Evolutionary conservation across 2,329 filamentous ascomycete genomes (phyloP).

Genomic region (Thielaviopsis cerberus): DNA sequence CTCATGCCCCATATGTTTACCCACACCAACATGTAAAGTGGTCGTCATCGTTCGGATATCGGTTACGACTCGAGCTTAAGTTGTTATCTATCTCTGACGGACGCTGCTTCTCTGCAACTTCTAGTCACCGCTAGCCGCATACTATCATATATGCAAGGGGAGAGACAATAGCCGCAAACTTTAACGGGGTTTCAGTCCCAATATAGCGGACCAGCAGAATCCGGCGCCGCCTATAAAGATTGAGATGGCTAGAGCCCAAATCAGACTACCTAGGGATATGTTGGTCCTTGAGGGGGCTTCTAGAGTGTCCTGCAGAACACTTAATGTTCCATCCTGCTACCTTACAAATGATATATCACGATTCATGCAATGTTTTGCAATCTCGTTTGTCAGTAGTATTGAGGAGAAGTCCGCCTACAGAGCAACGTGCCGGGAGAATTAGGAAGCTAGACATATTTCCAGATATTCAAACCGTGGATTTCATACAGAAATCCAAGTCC

Average conservation of each 20-base stretch:
- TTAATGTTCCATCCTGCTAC: neutral
- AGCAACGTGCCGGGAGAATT: neutral
- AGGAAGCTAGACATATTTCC: neutral
- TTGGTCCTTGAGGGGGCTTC: neutral
- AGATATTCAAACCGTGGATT: neutral
- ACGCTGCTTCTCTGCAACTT: neutral
- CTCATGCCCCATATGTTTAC: neutral
- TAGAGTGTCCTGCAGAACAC: neutral
- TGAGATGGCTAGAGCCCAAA: neutral
- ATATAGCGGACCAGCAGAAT: neutral
- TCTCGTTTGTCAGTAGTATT: neutral
- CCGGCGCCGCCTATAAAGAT: too few relatives aligned
- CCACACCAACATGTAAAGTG: neutral
- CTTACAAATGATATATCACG: neutral
- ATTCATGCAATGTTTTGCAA: neutral
- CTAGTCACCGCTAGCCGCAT: neutral
- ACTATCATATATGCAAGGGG: slow-evolving; percentile 1
- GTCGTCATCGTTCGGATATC: neutral
- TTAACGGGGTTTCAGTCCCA: neutral
- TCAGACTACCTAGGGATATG: neutral
- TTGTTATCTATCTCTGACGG: neutral
- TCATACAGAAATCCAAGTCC: neutral
- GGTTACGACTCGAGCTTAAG: neutral
- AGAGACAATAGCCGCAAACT: neutral
- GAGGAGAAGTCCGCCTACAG: neutral